Percentiles rank a stretch among this genome's conserved stretches.
These are phyloP conservation scores for Vitis hybrid DNA, from an alignment of 177 flowering plant species.

Conservation along the genomic window DNA sequence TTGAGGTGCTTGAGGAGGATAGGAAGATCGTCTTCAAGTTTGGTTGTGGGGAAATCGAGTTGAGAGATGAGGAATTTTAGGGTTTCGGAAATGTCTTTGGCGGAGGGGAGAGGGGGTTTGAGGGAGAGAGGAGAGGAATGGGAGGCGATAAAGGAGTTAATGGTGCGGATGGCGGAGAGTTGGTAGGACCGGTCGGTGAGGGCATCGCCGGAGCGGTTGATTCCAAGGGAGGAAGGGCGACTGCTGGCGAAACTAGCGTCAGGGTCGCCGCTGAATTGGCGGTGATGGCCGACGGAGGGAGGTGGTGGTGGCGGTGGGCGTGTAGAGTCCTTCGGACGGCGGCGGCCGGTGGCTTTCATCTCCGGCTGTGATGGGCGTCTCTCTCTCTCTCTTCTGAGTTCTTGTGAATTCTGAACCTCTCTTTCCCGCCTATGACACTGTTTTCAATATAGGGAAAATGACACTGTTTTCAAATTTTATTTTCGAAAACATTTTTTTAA, in stretches of 20 bases:
- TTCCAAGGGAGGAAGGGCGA: slow-evolving; percentile 58
- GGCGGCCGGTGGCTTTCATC: slow-evolving; percentile 9
- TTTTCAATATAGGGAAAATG: too few relatives aligned
- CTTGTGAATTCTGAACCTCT: neutral
- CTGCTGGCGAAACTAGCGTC: slow-evolving; percentile 78
- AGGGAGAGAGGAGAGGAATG: slow-evolving; percentile 38
- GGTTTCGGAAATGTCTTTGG: slow-evolving; percentile 59
- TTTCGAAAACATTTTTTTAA: too few relatives aligned
- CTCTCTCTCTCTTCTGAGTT: neutral
- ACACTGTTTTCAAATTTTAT: too few relatives aligned
- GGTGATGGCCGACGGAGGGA: neutral
- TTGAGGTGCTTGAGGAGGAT: slow-evolving; percentile 44
- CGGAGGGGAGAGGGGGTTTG: slow-evolving; percentile 56
- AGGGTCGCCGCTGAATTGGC: slow-evolving; percentile 50
- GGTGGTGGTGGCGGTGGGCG: slow-evolving; percentile 3
- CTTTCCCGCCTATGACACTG: neutral
- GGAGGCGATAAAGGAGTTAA: slow-evolving; percentile 45
- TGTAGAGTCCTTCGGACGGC: slow-evolving; percentile 1
- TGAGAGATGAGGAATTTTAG: slow-evolving; percentile 45
- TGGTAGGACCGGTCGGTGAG: slow-evolving; percentile 11
- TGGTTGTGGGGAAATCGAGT: slow-evolving; percentile 44
- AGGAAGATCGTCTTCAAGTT: slow-evolving; percentile 67
- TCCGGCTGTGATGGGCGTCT: neutral
- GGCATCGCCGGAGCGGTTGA: slow-evolving; percentile 16
- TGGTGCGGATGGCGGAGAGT: neutral